A percentile compares a stretch with the other conserved stretches of the same genome.
These are phyloP conservation scores for Periconia macrospinosa DNA, from an alignment of 2,329 filamentous ascomycete genomes.

Conservation along the genomic window DNA sequence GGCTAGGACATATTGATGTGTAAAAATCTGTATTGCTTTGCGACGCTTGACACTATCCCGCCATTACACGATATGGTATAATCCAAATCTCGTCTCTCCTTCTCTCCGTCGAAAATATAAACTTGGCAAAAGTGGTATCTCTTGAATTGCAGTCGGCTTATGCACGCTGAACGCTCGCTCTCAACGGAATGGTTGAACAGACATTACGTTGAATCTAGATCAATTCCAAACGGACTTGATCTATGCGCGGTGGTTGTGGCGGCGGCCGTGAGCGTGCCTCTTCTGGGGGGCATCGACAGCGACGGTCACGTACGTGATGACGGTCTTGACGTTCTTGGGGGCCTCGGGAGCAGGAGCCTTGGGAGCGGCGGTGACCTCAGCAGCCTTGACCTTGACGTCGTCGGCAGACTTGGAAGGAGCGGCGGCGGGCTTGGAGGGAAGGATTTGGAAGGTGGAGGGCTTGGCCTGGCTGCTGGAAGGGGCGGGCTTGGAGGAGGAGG, in stretches of 20 bases:
- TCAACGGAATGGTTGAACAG: conserved; percentile 20
- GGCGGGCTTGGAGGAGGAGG: conserved; percentile 12
- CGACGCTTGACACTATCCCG: conserved; percentile 38
- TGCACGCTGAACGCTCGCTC: conserved; percentile 21
- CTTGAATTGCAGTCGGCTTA: conserved; percentile 25
- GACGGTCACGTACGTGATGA: conserved; percentile 9
- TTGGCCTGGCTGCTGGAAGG: conserved; percentile 6
- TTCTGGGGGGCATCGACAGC: conserved; percentile 25
- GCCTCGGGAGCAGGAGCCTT: conserved; percentile 4
- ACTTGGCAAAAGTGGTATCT: conserved; percentile 35
- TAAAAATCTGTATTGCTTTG: conserved; percentile 39
- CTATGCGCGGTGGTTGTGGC: conserved; percentile 38
- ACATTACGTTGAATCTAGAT: conserved; percentile 18
- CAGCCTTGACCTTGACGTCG: background rate
- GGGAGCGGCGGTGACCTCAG: background rate
- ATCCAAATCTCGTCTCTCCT: conserved; percentile 22
- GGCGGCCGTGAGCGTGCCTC: conserved; percentile 35
- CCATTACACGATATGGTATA: conserved; percentile 36
- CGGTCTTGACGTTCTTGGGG: background rate
- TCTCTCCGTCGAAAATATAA: conserved; percentile 15
- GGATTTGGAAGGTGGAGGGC: background rate
- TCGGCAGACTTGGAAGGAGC: background rate
- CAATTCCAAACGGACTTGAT: conserved; percentile 8
- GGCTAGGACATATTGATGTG: conserved; percentile 24
- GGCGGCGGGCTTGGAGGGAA: background rate